phyloP scores from a whole-genome alignment of 2,329 filamentous ascomycete genomes.

The Microthyrium microscopicum region DNA sequence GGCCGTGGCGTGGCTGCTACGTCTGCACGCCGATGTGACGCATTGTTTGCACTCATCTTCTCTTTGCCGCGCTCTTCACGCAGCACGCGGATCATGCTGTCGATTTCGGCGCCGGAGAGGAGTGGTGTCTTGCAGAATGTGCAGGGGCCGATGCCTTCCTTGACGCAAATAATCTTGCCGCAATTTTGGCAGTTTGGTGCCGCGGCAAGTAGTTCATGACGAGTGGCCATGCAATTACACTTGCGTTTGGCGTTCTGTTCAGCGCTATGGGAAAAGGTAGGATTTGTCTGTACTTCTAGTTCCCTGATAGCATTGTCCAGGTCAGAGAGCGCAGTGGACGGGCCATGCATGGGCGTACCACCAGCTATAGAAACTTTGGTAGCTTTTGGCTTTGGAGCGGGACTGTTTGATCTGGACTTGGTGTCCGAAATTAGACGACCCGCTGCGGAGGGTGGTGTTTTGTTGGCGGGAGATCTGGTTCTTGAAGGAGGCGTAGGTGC shows the following conservation, averaged over 20 bases:
- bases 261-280: conserved; percentile 37
- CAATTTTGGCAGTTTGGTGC: conserved; percentile 86
- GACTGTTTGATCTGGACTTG: conserved; percentile 38
- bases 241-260: conserved; percentile 42
- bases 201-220: conserved; percentile 76
- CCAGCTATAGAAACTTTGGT: conserved; percentile 60
- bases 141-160: conserved; percentile 85
- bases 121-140: conserved; percentile 73
- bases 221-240: conserved; percentile 76
- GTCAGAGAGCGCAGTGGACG: conserved; percentile 54
- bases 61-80: conserved; percentile 75
- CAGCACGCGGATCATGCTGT: conserved; percentile 70
- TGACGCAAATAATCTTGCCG: conserved; percentile 88
- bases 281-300: conserved; percentile 85
- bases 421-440: conserved; percentile 71
- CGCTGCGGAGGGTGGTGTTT: conserved; percentile 47
- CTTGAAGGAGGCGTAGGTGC: conserved; percentile 30
- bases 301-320: conserved; percentile 66
- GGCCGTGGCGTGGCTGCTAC: conserved; percentile 39
- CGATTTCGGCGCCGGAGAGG: conserved; percentile 55
- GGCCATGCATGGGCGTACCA: conserved; percentile 66
- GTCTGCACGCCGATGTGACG: conserved; percentile 48
- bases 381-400: conserved; percentile 27
- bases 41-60: conserved; percentile 67
- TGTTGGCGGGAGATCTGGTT: conserved; percentile 30